phyloP scores from a whole-genome alignment of 1,284 basidiomycete genomes.

The Baeospora myosura region DNA sequence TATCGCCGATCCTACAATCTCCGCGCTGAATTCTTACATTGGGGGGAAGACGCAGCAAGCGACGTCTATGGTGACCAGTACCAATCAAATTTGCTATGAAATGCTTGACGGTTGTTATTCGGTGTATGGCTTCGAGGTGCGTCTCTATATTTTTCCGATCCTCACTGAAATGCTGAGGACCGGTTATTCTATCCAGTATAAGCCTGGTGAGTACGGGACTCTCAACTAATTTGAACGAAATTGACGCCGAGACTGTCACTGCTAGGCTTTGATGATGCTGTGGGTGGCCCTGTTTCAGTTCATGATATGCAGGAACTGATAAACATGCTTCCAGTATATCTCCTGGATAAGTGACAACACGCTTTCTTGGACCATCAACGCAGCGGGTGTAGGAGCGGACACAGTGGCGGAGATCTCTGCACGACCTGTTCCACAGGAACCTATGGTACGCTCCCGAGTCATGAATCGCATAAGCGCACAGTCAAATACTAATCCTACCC shows the following conservation, averaged over 20 bases:
- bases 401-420: constrained; percentile 46
- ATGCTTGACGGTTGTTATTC: background rate
- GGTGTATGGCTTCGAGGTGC: background rate
- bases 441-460: constrained; percentile 45
- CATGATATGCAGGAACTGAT: background rate
- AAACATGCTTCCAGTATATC: constrained; percentile 50
- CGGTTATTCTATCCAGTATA: background rate
- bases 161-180: background rate
- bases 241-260: background rate
- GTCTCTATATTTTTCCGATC: background rate
- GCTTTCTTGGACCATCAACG: constrained; percentile 60
- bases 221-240: background rate
- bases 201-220: background rate
- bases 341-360: constrained; percentile 58
- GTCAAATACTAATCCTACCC: background rate
- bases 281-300: background rate
- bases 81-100: constrained; percentile 2
- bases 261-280: constrained; percentile 3
- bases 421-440: constrained; percentile 62
- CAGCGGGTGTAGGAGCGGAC: constrained; percentile 58
- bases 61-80: constrained; percentile 4
- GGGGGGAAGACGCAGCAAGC: constrained; percentile 11
- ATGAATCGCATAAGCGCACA: background rate
- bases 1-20: constrained; percentile 5
- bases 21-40: constrained; percentile 4